Conservation (phyloP, 2,329 filamentous ascomycete genomes). For the Tolypocladium sp. region DNA sequence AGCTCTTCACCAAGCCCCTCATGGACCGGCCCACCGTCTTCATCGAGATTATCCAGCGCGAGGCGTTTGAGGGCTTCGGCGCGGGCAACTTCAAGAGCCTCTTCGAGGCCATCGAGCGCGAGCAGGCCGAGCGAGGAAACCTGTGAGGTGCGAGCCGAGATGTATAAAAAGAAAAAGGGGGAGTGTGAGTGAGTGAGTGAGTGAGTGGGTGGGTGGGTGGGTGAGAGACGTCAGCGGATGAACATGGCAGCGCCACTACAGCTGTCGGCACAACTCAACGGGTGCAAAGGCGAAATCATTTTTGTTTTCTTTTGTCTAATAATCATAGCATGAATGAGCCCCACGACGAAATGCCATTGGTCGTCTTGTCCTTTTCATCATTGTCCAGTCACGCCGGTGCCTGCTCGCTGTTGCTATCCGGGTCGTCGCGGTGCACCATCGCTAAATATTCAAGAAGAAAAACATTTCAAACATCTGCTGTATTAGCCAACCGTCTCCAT, state of each 20-base stretch:
- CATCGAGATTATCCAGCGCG: conserved; percentile 89
- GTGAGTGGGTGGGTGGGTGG: neutral
- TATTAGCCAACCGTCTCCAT: neutral
- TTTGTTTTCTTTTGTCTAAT: conserved; percentile 5
- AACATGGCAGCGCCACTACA: neutral
- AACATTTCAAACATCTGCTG: neutral
- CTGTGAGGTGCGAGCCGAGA: conserved; percentile 34
- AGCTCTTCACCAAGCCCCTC: conserved; percentile 75
- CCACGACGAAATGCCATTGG: conserved; percentile 1
- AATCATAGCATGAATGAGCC: conserved; percentile 2
- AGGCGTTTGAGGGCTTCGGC: conserved; percentile 85
- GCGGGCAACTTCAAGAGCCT: conserved; percentile 93
- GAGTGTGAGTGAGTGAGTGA: neutral
- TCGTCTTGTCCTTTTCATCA: neutral
- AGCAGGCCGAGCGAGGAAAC: conserved; percentile 81
- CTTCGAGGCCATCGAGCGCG: conserved; percentile 91
- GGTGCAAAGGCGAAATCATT: neutral
- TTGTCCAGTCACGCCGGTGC: neutral
- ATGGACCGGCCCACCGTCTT: conserved; percentile 95
- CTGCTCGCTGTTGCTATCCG: neutral
- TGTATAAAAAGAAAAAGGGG: neutral
- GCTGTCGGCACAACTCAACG: neutral
- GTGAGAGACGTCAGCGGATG: neutral
- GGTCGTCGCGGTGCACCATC: neutral
- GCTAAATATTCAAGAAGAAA: neutral